Evolutionary conservation across 192 early-diverging fungal genomes (phyloP).

Genomic region (Phycomyces blakesleeanus): DNA sequence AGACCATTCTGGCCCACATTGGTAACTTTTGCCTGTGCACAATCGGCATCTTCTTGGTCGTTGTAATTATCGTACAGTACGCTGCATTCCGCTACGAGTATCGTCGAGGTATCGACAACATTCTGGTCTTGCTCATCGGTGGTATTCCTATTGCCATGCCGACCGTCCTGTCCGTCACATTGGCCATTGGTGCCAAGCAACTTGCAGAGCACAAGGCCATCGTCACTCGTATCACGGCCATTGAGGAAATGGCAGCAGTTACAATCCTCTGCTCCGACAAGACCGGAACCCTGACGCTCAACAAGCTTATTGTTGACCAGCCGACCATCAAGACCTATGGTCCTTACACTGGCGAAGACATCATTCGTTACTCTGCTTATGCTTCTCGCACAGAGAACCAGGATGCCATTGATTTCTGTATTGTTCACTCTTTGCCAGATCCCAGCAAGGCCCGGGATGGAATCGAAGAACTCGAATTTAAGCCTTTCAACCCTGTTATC

Average conservation of each 20-base stretch:
- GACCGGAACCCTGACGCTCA: conserved; percentile 90
- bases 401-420: conserved; percentile 78
- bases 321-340: conserved; percentile 65
- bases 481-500: conserved; percentile 74
- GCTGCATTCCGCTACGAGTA: conserved; percentile 65
- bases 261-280: conserved; percentile 90
- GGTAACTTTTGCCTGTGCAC: conserved; percentile 75
- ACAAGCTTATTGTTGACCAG: conserved; percentile 70
- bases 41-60: conserved; percentile 65
- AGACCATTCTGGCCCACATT: conserved; percentile 67
- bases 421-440: conserved; percentile 63
- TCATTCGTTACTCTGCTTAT: conserved; percentile 66
- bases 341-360: conserved; percentile 51
- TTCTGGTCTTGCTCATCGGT: conserved; percentile 77
- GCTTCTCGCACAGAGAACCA: conserved; percentile 73
- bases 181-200: conserved; percentile 76
- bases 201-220: conserved; percentile 79
- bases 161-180: conserved; percentile 73
- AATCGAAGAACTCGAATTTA: conserved; percentile 64
- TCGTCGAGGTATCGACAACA: conserved; percentile 74
- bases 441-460: conserved; percentile 53
- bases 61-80: conserved; percentile 66
- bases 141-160: conserved; percentile 83
- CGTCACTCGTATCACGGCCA: conserved; percentile 74
- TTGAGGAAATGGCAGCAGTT: conserved; percentile 74